Evolutionary conservation across 441 rosid species (phyloP).

Genomic region (Euphorbia corollata): DNA sequence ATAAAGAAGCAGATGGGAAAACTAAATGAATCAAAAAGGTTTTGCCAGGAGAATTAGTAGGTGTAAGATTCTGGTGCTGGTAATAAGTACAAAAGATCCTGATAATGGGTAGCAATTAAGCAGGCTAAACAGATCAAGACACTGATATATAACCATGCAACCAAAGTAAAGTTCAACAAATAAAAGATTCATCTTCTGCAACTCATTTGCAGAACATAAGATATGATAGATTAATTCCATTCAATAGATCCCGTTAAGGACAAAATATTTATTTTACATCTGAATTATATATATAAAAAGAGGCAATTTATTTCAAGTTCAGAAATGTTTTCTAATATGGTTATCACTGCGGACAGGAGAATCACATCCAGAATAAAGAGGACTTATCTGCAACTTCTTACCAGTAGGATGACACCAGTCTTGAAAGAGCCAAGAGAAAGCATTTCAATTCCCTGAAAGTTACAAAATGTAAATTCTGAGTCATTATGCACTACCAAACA

Average conservation of each 20-base stretch:
- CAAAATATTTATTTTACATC: neutral
- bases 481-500: neutral
- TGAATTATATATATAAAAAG: neutral
- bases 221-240: neutral
- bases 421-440: slow-evolving; percentile 97
- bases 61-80: neutral
- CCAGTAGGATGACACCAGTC: slow-evolving; percentile 95
- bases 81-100: neutral
- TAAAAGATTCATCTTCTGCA: neutral
- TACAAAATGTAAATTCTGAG: neutral
- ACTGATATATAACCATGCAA: neutral
- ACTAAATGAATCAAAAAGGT: neutral
- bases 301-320: too few relatives aligned
- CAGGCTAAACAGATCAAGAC: neutral
- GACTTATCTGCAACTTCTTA: slow-evolving; percentile 24
- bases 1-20: neutral
- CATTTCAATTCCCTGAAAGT: slow-evolving; percentile 92
- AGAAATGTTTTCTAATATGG: neutral
- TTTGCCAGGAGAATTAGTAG: neutral
- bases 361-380: neutral
- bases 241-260: neutral
- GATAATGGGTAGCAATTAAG: neutral
- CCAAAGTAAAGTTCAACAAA: neutral
- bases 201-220: neutral
- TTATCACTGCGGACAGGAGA: neutral